Percentiles rank a stretch among this genome's conserved stretches.
phyloP scores from a whole-genome alignment of 768 basidiomycete genomes.

The Naganishia vishniacii region DNA sequence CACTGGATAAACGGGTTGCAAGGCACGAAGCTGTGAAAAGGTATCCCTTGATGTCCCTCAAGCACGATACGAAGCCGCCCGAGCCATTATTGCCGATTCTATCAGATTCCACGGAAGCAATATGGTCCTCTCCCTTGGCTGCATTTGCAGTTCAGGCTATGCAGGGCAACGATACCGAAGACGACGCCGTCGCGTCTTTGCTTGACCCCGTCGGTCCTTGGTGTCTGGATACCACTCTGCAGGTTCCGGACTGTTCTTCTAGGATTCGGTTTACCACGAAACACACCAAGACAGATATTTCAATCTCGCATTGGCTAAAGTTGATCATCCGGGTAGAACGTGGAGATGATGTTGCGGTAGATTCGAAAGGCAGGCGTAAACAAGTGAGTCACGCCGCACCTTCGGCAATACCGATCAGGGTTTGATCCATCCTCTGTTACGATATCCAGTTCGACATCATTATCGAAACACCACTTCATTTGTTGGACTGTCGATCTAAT shows the following conservation, averaged over 20 bases:
- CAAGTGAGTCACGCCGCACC: slow-evolving; percentile 46
- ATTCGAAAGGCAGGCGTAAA: slow-evolving; percentile 68
- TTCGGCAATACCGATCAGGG: not conserved
- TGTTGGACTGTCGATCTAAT: slow-evolving; percentile 81
- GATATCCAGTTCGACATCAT: slow-evolving; percentile 38
- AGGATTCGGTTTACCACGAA: slow-evolving; percentile 71
- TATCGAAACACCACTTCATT: slow-evolving; percentile 65
- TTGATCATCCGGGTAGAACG: slow-evolving; percentile 75
- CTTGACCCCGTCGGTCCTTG: slow-evolving; percentile 67
- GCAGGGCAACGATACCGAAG: slow-evolving; percentile 31
- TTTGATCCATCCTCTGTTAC: not conserved
- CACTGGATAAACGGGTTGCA: slow-evolving; percentile 61
- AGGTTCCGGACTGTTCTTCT: slow-evolving; percentile 57
- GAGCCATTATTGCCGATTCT: slow-evolving; percentile 71
- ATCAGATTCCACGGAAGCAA: slow-evolving; percentile 61
- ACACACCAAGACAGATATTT: slow-evolving; percentile 68
- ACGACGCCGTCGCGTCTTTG: slow-evolving; percentile 46
- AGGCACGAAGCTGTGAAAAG: slow-evolving; percentile 64
- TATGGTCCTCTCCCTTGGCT: slow-evolving; percentile 62
- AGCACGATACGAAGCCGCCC: slow-evolving; percentile 54
- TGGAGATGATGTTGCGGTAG: slow-evolving; percentile 63
- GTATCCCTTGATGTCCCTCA: slow-evolving; percentile 61
- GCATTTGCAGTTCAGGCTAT: slow-evolving; percentile 51
- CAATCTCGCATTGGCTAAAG: slow-evolving; percentile 70
- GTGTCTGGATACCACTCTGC: slow-evolving; percentile 65